phyloP scores from a whole-genome alignment of 176 grass and related monocot genomes.

The Cenchrus fungigraminus region DNA sequence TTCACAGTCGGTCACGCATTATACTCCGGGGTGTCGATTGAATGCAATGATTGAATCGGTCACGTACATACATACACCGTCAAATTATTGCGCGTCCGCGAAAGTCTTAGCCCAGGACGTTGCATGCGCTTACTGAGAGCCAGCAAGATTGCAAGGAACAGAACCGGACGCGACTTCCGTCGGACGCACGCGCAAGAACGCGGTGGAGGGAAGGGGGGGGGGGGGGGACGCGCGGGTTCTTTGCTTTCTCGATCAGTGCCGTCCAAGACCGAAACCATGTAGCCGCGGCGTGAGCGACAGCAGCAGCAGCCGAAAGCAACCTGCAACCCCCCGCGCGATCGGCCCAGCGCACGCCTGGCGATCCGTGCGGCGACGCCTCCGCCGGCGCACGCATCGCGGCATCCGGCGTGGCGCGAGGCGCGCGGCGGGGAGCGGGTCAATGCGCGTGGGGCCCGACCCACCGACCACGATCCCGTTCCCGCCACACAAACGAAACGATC shows the following conservation, averaged over 20 bases:
- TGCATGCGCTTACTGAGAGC: neutral
- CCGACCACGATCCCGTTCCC: constrained; percentile 50
- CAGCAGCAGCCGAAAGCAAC: constrained; percentile 34
- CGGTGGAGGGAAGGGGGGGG: neutral
- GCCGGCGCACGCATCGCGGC: constrained; percentile 39
- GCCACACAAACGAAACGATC: constrained; percentile 41
- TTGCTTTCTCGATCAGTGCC: constrained; percentile 37
- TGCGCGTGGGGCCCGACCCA: constrained; percentile 53
- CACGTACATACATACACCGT: neutral
- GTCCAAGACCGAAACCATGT: constrained; percentile 12
- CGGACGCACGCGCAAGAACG: neutral
- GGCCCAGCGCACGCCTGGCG: constrained; percentile 24
- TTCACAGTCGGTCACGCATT: neutral
- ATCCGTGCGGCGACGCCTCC: neutral
- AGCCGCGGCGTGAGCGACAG: constrained; percentile 9
- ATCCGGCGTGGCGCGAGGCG: neutral
- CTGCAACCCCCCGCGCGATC: too few species aligned
- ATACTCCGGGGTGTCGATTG: neutral
- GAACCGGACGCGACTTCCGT: constrained; percentile 14
- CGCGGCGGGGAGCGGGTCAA: constrained; percentile 27
- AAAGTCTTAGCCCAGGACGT: neutral
- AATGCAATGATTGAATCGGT: neutral
- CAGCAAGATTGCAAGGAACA: neutral
- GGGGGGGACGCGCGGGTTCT: neutral
- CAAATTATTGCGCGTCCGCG: constrained; percentile 22